Base-by-base conservation (phyloP, 2,329 filamentous ascomycete species). In the Alternaria atra region DNA sequence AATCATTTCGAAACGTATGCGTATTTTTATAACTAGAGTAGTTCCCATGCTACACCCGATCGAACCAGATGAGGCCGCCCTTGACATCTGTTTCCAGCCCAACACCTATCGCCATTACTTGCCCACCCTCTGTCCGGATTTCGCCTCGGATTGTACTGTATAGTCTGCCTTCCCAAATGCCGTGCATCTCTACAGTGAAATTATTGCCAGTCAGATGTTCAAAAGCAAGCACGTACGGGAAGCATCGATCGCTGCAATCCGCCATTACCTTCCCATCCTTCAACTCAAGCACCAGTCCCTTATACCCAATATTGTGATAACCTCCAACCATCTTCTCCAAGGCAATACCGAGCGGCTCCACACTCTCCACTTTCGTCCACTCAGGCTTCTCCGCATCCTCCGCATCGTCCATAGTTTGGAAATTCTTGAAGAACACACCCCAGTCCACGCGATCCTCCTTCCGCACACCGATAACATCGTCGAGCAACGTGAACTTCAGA, bases 381-480 rank as follows among this genome's bases (percentile, higher is more conserved):
- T 55, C 35, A 6, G 39, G 29, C 12, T 55, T 55, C 23, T 61
- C 55, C 27, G 23, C 39, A 2, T 55, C 50, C 2, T 57, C 55
- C 6, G 55, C 32, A 23, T 65, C 47, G 10, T 52, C 34, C 29
- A 44, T 60, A 27, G 27, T 39, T 10, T 55, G 23, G 29, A 15
- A 37, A 7, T 15, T 29, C 29, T 34, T 35, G 50, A 50, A 54
- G 40, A 58, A 58, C 9, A 42, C 25, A 15, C 34, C 20, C 59
- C 59, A 61, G 17, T 61, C 59, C 13, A 61, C 34, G 13, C 54
- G 48, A 10, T 61, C 50, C 1, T 52, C 50, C 6, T 23, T 13
- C 7, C 23, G 44, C 10, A 58, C 54, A 9, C 39, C 23, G 12
- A 61, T 20, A 10, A 54, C 51, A 12, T 64, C 55, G 10, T 68